Evolutionary conservation across 2,329 filamentous ascomycete genomes (phyloP), one percentile per base, ranked within the genome.

Genomic region (Penicillium hesseltinei): DNA sequence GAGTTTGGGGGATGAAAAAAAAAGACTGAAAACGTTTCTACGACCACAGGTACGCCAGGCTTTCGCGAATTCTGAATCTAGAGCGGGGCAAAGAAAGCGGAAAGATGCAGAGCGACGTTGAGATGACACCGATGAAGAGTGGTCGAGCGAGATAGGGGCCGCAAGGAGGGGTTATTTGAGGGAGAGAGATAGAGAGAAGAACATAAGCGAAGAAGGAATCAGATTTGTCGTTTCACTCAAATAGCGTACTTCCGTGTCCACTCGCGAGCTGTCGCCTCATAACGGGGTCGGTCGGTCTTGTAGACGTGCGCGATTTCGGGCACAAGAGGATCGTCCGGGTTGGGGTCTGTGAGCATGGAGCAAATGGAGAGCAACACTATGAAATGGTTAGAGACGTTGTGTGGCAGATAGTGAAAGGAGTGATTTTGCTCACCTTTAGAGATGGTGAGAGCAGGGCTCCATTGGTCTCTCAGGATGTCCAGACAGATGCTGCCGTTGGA

Each of bases 201-300:
- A 50, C 40, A 45, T 60, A 63, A 62, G 63, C 64, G 65, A 62
- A 65, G 60, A 62, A 65, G 62, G 61, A 58, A 63, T 61, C 62
- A 62, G 65, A 69, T 58, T 64, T 57, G 52, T 62, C 59, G 52
- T 47, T 57, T 45, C 35, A 59, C 62, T 77, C 87, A 97, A 79
- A 97, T 94, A 74, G 94, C 94, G 77, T 97, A 97, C 85, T 99
- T 99, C 78, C 93, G 87, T 71, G 94, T 99, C 94, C 94, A 99
- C 82, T 99, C 94, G 70, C 93, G 85, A 61, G 94, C 94, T 57
- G 92, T 97, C 66, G 91, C 90, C 82, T 99, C 94, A 79, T 99
- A 99, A 77, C 92, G 86, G 70, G 90, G 87, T 70, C 92, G 90
- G 79, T 99, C 94, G 66, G 93, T 97, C 88, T 99, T 99, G 90